Evolutionary conservation across 1,284 basidiomycete species (phyloP), one percentile per base, ranked within the genome.

Genomic region (Jaminaea rosea): DNA sequence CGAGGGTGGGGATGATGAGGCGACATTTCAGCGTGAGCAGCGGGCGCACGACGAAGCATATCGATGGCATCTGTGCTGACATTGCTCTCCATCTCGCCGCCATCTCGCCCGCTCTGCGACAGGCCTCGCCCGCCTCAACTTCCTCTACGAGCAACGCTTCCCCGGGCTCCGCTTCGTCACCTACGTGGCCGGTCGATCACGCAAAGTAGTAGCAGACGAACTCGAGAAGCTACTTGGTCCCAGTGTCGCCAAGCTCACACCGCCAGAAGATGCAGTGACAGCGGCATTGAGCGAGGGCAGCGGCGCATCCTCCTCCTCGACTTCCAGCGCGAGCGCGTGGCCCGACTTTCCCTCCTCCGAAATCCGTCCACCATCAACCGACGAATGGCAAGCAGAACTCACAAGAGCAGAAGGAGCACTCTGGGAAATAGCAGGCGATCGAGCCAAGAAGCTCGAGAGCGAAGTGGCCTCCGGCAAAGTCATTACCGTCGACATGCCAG

Each of bases 201-300:
- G 88, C 88, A 46, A 75, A 31, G 55, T 52, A 1, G 56, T 65
- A 4, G 55, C 56, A 17, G 63, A 61, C n/a, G 65, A 67, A 49
- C 44, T 68, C 28, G 60, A 51, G 1, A 39, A 41, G 8, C 15
- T 68, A 26, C 53, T 73, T 10, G 62, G 65, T 15, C 29, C 58
- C 24, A 50, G 49, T 31, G 44, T 52, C 8, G 50, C 61, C 4
- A 42, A 34, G 0, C 56, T 61, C 32, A 45, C 10, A 15, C 31
- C 46, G 15, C 46, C 31, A 4, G 44, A 26, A 15, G 29, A 37
- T 24, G 17, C 46, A 6, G 52, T 64, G 7, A 46, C 62, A 29
- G 42, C 50, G 36, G 28, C n/a, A 31, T 26, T 31, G n/a, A 21
- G 47, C 28, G 24, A 4, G 19, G 26, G 21, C 34, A 46, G 34